Conservation (phyloP, 2,329 filamentous ascomycete genomes). For the Penicillium digitatum region DNA sequence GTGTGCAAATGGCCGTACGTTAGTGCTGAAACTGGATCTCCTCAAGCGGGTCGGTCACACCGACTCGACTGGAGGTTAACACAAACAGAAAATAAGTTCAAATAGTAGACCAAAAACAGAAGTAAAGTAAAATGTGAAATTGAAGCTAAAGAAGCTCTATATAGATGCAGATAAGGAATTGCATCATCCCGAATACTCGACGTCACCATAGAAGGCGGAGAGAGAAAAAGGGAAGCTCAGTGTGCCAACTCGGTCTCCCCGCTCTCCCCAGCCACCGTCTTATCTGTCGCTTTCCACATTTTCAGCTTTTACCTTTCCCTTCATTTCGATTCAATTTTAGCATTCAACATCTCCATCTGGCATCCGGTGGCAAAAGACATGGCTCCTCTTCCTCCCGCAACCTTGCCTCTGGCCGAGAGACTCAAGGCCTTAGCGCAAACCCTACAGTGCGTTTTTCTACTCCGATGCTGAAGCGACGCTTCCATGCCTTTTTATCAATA, state of each 20-base stretch:
- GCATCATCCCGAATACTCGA: slow-evolving; percentile 19
- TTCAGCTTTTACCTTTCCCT: neutral
- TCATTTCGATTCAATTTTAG: slow-evolving; percentile 1
- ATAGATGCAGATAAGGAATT: neutral
- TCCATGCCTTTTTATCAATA: slow-evolving; percentile 12
- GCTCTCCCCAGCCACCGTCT: slow-evolving; percentile 10
- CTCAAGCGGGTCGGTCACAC: slow-evolving; percentile 8
- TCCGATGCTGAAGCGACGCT: slow-evolving; percentile 11
- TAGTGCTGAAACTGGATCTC: slow-evolving; percentile 4
- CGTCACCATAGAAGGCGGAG: slow-evolving; percentile 23
- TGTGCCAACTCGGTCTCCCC: slow-evolving; percentile 8
- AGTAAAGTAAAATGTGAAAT: neutral
- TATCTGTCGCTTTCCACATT: slow-evolving; percentile 6
- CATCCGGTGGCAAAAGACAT: slow-evolving; percentile 41
- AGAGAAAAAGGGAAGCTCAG: slow-evolving; percentile 12
- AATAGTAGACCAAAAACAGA: neutral
- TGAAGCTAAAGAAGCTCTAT: neutral
- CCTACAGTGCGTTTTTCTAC: slow-evolving; percentile 67
- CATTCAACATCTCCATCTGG: slow-evolving; percentile 7
- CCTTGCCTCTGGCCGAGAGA: slow-evolving; percentile 68
- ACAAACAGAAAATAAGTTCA: neutral
- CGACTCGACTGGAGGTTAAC: neutral
- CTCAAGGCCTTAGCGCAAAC: slow-evolving; percentile 77
- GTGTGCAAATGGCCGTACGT: slow-evolving; percentile 1
- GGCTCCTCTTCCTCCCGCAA: slow-evolving; percentile 69